Evolutionary conservation across 805 yeast genomes (phyloP).

Genomic region (Danielozyma ontarioensis): DNA sequence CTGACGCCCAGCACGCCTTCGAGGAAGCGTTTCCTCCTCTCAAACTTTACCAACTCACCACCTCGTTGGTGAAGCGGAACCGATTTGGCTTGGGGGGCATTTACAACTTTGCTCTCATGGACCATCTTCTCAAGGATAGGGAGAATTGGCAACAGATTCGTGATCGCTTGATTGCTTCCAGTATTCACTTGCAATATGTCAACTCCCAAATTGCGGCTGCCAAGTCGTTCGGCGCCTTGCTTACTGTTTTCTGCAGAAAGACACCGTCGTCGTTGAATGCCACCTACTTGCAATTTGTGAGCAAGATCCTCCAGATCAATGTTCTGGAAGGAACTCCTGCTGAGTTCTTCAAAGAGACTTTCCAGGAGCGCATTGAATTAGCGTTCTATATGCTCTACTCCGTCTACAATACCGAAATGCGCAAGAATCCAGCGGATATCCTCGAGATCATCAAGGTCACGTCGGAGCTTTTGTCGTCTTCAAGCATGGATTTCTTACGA

Average conservation of each 20-base stretch:
- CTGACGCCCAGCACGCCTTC: conserved; percentile 42
- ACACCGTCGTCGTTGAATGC: conserved; percentile 8
- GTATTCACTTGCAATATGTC: conserved; percentile 58
- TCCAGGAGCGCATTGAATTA: conserved; percentile 61
- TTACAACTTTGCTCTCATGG: conserved; percentile 61
- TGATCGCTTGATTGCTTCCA: conserved; percentile 49
- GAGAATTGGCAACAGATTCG: conserved; percentile 37
- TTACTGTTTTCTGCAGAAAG: conserved; percentile 57
- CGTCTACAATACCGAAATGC: conserved; percentile 26
- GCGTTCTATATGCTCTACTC: conserved; percentile 50
- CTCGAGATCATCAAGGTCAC: conserved; percentile 40
- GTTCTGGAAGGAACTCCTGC: conserved; percentile 47
- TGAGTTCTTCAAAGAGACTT: conserved; percentile 44
- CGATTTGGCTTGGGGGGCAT: conserved; percentile 49
- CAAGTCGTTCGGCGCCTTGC: conserved; percentile 72
- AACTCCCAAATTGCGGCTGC: conserved; percentile 66
- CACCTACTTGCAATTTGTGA: conserved; percentile 27
- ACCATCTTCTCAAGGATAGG: conserved; percentile 40
- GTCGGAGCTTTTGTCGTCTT: conserved; percentile 43
- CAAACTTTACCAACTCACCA: conserved; percentile 47
- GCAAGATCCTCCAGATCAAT: conserved; percentile 48
- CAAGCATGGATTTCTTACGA: conserved; percentile 43
- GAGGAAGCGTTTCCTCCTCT: conserved; percentile 42
- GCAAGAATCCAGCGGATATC: conserved; percentile 28
- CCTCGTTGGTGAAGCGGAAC: conserved; percentile 40